phyloP scores from a whole-genome alignment of 805 yeast species.

The Candida hungchunana region DNA sequence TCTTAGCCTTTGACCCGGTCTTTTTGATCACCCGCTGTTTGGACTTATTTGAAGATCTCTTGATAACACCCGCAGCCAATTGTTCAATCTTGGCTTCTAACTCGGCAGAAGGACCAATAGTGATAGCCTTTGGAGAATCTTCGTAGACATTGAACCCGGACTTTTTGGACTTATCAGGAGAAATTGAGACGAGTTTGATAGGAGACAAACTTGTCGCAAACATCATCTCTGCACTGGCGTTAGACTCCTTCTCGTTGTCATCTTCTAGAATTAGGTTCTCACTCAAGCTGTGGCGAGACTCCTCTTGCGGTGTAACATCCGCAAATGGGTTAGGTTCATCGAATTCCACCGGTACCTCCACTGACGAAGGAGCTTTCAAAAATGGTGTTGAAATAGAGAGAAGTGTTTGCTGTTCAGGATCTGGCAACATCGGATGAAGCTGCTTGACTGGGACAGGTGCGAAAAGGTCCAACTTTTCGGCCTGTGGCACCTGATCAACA shows the following conservation, averaged over 20 bases:
- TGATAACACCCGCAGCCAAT: slow-evolving; percentile 18
- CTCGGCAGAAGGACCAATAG: neutral
- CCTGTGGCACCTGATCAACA: neutral
- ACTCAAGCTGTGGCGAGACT: slow-evolving; percentile 7
- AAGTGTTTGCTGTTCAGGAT: neutral
- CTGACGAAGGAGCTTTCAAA: slow-evolving; percentile 9
- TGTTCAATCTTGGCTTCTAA: slow-evolving; percentile 15
- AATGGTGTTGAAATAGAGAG: slow-evolving; percentile 1
- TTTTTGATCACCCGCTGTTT: neutral
- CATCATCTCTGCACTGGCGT: slow-evolving; percentile 9
- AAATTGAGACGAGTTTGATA: slow-evolving; percentile 15
- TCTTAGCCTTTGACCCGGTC: neutral
- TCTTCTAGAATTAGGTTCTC: slow-evolving; percentile 11
- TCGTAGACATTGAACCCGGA: slow-evolving; percentile 20
- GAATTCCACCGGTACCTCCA: slow-evolving; percentile 24
- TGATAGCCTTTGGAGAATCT: slow-evolving; percentile 17
- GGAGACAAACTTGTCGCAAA: slow-evolving; percentile 24
- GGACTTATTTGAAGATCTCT: slow-evolving; percentile 3
- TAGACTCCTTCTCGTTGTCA: slow-evolving; percentile 4
- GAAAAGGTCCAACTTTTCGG: neutral
- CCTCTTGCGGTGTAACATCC: slow-evolving; percentile 7
- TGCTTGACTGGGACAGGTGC: slow-evolving; percentile 8
- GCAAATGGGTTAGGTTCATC: slow-evolving; percentile 22
- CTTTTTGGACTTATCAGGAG: slow-evolving; percentile 15
- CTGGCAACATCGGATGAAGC: slow-evolving; percentile 6